A percentile compares a stretch with the other conserved stretches of the same genome.
These are phyloP conservation scores for Thamnidium elegans DNA, from an alignment of 192 early-diverging fungal genomes.

Conservation along the genomic window DNA sequence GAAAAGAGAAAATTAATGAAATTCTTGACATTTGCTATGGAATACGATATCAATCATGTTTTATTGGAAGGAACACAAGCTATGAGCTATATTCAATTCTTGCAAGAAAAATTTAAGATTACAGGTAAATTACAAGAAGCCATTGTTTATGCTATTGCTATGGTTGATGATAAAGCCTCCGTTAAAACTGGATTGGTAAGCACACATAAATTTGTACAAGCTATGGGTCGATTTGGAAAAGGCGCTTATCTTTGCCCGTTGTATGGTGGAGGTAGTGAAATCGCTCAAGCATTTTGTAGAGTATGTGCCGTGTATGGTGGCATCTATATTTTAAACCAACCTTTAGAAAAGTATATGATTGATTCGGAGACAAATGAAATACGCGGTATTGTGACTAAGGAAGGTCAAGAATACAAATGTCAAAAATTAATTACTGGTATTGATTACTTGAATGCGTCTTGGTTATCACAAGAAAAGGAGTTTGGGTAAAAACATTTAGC, in stretches of 20 bases:
- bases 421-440: constrained; percentile 50
- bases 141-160: constrained; percentile 63
- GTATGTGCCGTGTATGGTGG: constrained; percentile 89
- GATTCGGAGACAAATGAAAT: constrained; percentile 40
- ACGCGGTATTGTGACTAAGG: constrained; percentile 38
- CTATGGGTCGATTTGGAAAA: constrained; percentile 83
- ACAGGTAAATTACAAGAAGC: constrained; percentile 59
- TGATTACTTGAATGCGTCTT: constrained; percentile 47
- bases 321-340: constrained; percentile 75
- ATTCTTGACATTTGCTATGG: constrained; percentile 67
- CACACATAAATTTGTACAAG: constrained; percentile 64
- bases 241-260: constrained; percentile 78
- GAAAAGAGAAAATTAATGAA: constrained; percentile 93
- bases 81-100: constrained; percentile 41
- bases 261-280: constrained; percentile 88
- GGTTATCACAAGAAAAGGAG: constrained; percentile 32
- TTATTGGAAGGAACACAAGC: constrained; percentile 36
- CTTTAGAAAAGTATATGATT: constrained; percentile 40
- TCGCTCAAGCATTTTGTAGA: constrained; percentile 88
- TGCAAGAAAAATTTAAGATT: constrained; percentile 57
- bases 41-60: constrained; percentile 41
- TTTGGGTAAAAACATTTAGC: constrained; percentile 18
- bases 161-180: constrained; percentile 37
- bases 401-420: constrained; percentile 42
- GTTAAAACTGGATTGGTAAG: constrained; percentile 65